phyloP scores from a whole-genome alignment of 352 stramenopile genomes.

The Globisporangium lucens region DNA sequence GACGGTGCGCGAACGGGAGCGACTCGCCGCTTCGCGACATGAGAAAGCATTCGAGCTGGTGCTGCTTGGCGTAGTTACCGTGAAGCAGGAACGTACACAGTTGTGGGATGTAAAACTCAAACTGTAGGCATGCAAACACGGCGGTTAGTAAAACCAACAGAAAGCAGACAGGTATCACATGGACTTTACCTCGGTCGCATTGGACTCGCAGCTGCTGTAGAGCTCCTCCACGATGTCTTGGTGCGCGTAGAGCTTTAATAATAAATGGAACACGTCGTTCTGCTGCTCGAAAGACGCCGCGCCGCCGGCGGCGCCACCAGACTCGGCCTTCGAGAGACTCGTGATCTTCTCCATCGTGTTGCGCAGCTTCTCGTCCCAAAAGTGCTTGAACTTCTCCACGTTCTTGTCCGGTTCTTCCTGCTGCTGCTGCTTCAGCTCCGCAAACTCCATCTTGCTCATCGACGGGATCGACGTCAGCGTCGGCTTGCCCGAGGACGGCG shows the following conservation, averaged over 20 bases:
- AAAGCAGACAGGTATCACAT: background rate
- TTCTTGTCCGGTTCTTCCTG: conserved; percentile 26
- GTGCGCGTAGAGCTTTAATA: conserved; percentile 79
- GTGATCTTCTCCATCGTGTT: conserved; percentile 54
- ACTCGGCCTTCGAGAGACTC: conserved; percentile 23
- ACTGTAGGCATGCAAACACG: conserved; percentile 17
- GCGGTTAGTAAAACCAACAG: background rate
- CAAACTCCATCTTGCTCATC: conserved; percentile 13
- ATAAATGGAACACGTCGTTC: conserved; percentile 64
- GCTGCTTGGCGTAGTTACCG: conserved; percentile 80
- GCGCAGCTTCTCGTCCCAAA: conserved; percentile 79
- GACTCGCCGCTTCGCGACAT: conserved; percentile 78
- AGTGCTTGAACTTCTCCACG: conserved; percentile 67
- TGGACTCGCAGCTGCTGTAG: conserved; percentile 62
- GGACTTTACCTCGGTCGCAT: conserved; percentile 37
- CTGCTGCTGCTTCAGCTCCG: conserved; percentile 1
- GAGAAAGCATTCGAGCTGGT: conserved; percentile 84
- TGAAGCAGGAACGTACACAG: conserved; percentile 85
- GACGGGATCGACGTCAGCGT: conserved; percentile 29
- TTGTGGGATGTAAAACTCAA: conserved; percentile 91
- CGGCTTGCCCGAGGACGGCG: conserved; percentile 11
- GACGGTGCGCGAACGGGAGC: conserved; percentile 80
- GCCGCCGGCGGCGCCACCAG: background rate
- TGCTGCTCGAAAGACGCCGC: conserved; percentile 18
- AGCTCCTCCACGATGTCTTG: conserved; percentile 79